phyloP scores from a whole-genome alignment of 169 alveolate genomes.

The Babesia bigemina region DNA sequence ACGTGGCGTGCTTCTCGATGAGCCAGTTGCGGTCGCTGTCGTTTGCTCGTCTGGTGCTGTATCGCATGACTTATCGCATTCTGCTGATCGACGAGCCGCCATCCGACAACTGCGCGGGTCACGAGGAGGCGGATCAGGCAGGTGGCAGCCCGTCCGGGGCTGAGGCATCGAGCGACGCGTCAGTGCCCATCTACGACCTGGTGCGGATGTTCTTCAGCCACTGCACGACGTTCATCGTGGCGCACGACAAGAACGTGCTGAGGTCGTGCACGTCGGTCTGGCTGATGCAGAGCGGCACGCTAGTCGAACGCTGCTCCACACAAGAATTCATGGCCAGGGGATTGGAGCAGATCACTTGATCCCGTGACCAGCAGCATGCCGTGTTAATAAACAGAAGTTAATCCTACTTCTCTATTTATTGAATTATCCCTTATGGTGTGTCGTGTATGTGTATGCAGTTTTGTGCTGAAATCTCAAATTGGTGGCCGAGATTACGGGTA shows the following conservation, averaged over 20 bases:
- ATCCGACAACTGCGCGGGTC: constrained; percentile 45
- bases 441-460: too few relatives aligned
- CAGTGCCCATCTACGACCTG: constrained; percentile 59
- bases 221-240: constrained; percentile 66
- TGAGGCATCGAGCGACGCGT: constrained; percentile 11
- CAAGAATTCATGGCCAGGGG: constrained; percentile 22
- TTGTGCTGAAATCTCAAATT: too few relatives aligned
- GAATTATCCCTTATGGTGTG: too few relatives aligned
- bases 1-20: constrained; percentile 26
- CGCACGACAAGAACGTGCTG: constrained; percentile 64
- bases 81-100: constrained; percentile 85
- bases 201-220: constrained; percentile 51
- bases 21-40: constrained; percentile 74
- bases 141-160: neutral
- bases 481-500: too few relatives aligned
- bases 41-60: constrained; percentile 75
- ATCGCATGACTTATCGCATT: constrained; percentile 75
- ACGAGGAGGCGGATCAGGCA: neutral
- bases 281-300: constrained; percentile 27
- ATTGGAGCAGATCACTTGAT: too few relatives aligned
- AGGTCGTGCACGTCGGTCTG: constrained; percentile 39
- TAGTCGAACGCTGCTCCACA: constrained; percentile 6
- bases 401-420: too few relatives aligned
- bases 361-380: too few relatives aligned
- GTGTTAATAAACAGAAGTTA: too few relatives aligned